A percentile compares a stretch with the other conserved stretches of the same genome.
These are phyloP conservation scores for Syzygium syzygioides DNA, from an alignment of 441 rosid genomes.

Conservation along the genomic window DNA sequence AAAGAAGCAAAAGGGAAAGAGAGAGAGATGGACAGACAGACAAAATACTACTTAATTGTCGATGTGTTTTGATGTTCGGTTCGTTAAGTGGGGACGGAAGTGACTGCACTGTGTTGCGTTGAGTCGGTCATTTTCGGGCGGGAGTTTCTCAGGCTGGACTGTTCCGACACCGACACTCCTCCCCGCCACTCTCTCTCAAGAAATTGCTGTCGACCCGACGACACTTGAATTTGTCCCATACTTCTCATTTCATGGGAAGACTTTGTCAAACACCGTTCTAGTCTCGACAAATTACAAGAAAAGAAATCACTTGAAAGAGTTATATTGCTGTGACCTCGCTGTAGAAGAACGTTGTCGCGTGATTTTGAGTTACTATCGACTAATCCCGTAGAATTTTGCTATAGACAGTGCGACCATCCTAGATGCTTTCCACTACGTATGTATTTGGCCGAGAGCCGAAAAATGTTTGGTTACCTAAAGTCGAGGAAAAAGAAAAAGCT, in stretches of 20 bases:
- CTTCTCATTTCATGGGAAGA: not conserved
- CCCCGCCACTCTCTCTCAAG: not conserved
- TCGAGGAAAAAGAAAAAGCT: not conserved
- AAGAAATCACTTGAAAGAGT: not conserved
- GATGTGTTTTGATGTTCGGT: not conserved
- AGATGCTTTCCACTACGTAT: not conserved
- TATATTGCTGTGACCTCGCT: fast-evolving
- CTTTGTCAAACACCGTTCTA: not conserved
- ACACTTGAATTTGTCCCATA: not conserved
- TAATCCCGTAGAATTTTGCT: not conserved
- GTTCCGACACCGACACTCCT: not conserved
- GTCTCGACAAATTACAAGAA: not conserved
- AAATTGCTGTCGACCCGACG: not conserved
- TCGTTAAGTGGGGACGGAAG: not conserved
- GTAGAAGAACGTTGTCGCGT: fast-evolving
- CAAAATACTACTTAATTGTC: not conserved
- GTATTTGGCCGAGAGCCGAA: not conserved
- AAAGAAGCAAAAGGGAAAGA: not conserved
- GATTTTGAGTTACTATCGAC: not conserved
- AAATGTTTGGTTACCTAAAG: not conserved
- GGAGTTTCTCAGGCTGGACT: not conserved
- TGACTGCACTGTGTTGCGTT: not conserved
- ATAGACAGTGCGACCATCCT: not conserved
- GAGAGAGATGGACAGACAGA: not conserved
- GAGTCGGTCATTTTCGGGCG: not conserved